Base-by-base conservation (phyloP, 495 filamentous ascomycete genomes). In the Xylaria telfairii region DNA sequence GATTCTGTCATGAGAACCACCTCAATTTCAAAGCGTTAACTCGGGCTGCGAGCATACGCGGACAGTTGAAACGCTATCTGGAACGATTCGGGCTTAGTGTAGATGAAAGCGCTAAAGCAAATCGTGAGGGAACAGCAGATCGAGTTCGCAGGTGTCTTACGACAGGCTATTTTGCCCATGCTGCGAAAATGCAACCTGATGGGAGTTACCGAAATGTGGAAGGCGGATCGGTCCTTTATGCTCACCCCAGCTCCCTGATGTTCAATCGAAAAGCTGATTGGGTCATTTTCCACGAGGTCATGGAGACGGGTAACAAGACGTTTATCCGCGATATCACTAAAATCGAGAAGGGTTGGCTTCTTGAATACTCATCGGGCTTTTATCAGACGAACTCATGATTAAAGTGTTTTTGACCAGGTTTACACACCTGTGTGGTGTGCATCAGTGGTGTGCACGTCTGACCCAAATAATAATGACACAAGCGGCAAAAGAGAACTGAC, bases 251-350 rank as follows among this genome's bases (percentile, higher is more conserved):
- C 75, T 96, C 92, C 21, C 80, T 99, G 75, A 94, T 99, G 91
- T 98, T 98, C 86, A 97, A 98, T 81, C 90, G 96, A 54, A 98
- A 97, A 84, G 94, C 93, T 21, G 95, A 98, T 73, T 99, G 96
- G 96, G 95, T 99, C 12, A 89, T 99, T 51, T 99, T 98, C 76
- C 92, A 96, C 76, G 96, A 98, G 78, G 89, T 98, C 63, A 89
- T 97, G 85, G 94, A 99, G 81, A 96, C 93, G 26, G 92, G 93
- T 19, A 87, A 88, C 67, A 98, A 98, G 84, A 94, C 88, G 0
- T 98, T 91, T 72, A 97, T 99, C 67, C 87, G 95, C 53, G 96
- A 99, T 82, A 83, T 97, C 65, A 96, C 92, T 6, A 94, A 92
- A 84, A 93, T 98, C 69, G 92, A 97, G 80, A 97, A 93, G 85